Evolutionary conservation across 2,329 filamentous ascomycete genomes (phyloP).

Genomic region (Chrysosporium keratinophilum): DNA sequence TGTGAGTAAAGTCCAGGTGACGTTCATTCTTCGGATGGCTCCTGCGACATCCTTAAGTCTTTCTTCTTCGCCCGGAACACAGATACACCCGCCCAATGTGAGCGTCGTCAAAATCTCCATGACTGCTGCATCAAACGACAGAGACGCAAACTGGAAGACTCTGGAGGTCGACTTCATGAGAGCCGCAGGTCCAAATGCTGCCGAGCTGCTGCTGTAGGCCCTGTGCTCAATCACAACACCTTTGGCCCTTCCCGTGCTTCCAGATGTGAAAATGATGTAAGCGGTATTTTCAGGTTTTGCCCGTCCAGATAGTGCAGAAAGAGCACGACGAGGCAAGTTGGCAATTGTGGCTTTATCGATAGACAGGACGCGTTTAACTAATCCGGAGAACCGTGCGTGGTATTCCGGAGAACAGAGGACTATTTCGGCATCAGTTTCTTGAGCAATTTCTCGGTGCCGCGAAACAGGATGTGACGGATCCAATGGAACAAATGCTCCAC

Average conservation of each 20-base stretch:
- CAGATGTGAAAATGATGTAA: constrained; percentile 78
- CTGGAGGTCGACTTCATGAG: constrained; percentile 52
- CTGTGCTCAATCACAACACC: constrained; percentile 66
- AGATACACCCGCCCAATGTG: constrained; percentile 67
- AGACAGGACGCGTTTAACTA: constrained; percentile 32
- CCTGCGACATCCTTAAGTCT: constrained; percentile 62
- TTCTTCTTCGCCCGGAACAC: constrained; percentile 60
- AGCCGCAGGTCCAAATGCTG: constrained; percentile 17
- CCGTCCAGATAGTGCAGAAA: background rate
- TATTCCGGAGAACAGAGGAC: constrained; percentile 14
- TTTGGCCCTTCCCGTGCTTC: constrained; percentile 70
- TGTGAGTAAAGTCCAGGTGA: constrained; percentile 76
- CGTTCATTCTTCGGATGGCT: constrained; percentile 50
- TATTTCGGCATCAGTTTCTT: constrained; percentile 12
- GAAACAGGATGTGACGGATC: constrained; percentile 44
- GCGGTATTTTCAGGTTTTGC: constrained; percentile 37
- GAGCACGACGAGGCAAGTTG: constrained; percentile 39
- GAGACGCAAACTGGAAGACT: constrained; percentile 70
- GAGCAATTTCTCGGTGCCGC: constrained; percentile 14
- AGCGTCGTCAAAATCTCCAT: constrained; percentile 86
- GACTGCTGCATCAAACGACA: constrained; percentile 75
- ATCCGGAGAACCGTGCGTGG: constrained; percentile 18
- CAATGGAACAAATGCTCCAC: constrained; percentile 67
- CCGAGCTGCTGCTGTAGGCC: constrained; percentile 61
- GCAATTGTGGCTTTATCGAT: constrained; percentile 45